These are phyloP conservation scores for Tetrahymena malaccensis DNA, from an alignment of 73 alveolate species.

Conservation along the genomic window DNA sequence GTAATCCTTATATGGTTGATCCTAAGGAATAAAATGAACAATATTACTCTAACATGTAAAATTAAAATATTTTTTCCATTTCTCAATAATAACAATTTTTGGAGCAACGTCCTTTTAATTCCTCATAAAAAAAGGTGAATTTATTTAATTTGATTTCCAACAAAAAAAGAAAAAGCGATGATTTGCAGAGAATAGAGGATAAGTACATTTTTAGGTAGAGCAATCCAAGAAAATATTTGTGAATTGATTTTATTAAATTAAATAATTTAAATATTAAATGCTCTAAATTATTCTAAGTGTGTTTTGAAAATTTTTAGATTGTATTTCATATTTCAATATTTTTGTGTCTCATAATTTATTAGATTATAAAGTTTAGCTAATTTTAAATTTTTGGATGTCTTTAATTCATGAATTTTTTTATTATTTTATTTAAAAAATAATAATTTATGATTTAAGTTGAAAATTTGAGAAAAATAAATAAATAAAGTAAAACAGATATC, in stretches of 20 bases:
- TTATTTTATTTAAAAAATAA: too few species aligned
- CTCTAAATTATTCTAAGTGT: too few species aligned
- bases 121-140: background rate
- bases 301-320: too few species aligned
- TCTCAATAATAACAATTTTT: background rate
- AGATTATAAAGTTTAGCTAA: background rate
- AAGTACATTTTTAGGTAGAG: background rate
- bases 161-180: background rate
- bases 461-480: too few species aligned
- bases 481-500: too few species aligned
- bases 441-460: too few species aligned
- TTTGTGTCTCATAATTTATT: background rate
- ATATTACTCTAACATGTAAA: background rate
- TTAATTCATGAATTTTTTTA: too few species aligned
- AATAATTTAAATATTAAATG: too few species aligned
- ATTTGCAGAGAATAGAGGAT: background rate
- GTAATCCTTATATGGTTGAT: background rate
- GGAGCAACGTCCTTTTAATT: background rate
- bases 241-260: background rate
- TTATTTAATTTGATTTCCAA: background rate
- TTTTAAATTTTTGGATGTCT: background rate
- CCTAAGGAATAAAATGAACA: too few species aligned
- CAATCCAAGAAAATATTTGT: background rate
- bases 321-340: background rate
- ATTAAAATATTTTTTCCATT: background rate